Conservation (phyloP, 2,329 filamentous ascomycete species). For the Byssoonygena ceratinophila region DNA sequence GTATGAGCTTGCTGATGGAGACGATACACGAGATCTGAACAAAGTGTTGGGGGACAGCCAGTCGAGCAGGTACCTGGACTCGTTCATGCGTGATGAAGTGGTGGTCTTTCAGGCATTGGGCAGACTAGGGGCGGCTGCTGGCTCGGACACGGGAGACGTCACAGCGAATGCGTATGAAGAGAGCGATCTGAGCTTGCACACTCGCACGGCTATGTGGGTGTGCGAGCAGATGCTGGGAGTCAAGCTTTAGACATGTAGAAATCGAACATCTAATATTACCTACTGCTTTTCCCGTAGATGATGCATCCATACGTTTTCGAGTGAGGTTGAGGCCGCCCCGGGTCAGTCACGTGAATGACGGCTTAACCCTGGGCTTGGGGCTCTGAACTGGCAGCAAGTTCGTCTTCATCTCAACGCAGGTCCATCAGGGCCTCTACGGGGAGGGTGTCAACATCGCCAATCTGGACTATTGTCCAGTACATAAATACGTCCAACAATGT, state of each 20-base stretch:
- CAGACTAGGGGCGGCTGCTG: neutral
- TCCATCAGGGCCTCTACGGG: neutral
- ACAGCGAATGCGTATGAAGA: neutral
- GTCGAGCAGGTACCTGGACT: constrained; percentile 40
- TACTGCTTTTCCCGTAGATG: too few species aligned
- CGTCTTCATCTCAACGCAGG: neutral
- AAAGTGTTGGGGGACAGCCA: neutral
- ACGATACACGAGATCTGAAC: constrained; percentile 6
- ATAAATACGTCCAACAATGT: neutral
- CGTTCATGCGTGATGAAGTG: constrained; percentile 48
- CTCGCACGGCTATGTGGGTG: constrained; percentile 37
- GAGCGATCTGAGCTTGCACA: constrained; percentile 31
- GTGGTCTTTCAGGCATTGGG: constrained; percentile 51
- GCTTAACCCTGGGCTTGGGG: neutral
- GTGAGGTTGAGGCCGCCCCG: too few species aligned
- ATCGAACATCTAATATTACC: too few species aligned
- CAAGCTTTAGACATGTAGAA: neutral
- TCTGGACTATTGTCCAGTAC: neutral
- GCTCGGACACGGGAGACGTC: constrained; percentile 12
- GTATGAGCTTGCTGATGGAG: constrained; percentile 36
- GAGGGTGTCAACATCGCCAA: neutral
- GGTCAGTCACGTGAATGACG: too few species aligned
- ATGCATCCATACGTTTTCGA: too few species aligned
- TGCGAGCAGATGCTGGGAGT: constrained; percentile 30
- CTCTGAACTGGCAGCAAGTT: neutral